Percentiles rank a stretch among this genome's conserved stretches.
phyloP scores from a whole-genome alignment of 148 eudicot species.

The Polygonum aviculare region DNA sequence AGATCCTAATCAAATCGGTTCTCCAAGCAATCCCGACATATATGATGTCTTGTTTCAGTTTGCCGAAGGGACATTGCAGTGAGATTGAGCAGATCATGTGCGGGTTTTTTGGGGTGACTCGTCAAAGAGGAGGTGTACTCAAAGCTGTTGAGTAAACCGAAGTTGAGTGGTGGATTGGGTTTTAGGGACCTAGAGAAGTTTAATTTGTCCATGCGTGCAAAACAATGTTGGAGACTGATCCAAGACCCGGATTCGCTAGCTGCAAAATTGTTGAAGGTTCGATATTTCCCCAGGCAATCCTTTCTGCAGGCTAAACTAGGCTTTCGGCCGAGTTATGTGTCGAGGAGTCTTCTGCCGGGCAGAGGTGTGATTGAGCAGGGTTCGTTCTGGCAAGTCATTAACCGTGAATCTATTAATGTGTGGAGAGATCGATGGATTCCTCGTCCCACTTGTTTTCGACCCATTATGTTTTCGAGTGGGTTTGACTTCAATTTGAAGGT shows the following conservation, averaged over 20 bases:
- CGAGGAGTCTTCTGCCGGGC: too few species aligned
- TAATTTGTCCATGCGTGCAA: not conserved
- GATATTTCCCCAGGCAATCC: not conserved
- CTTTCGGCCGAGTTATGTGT: not conserved
- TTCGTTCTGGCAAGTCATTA: not conserved
- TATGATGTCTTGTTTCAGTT: not conserved
- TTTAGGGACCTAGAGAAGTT: not conserved
- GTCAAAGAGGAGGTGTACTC: not conserved
- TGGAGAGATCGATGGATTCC: not conserved
- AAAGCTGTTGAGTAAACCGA: too few species aligned
- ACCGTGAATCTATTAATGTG: not conserved
- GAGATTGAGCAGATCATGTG: not conserved
- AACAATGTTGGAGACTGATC: not conserved
- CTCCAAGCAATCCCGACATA: not conserved
- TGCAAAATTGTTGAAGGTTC: not conserved
- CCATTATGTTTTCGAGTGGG: too few species aligned
- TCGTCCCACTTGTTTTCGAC: too few species aligned
- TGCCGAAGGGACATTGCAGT: not conserved
- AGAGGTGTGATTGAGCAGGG: not conserved
- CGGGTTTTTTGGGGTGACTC: not conserved
- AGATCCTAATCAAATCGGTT: not conserved
- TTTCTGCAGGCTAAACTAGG: not conserved
- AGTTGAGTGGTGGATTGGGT: not conserved
- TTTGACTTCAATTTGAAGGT: too few species aligned
- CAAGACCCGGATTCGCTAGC: not conserved